Conservation (phyloP, 805 yeast species). For the Lipomyces spencermartinsiae region DNA sequence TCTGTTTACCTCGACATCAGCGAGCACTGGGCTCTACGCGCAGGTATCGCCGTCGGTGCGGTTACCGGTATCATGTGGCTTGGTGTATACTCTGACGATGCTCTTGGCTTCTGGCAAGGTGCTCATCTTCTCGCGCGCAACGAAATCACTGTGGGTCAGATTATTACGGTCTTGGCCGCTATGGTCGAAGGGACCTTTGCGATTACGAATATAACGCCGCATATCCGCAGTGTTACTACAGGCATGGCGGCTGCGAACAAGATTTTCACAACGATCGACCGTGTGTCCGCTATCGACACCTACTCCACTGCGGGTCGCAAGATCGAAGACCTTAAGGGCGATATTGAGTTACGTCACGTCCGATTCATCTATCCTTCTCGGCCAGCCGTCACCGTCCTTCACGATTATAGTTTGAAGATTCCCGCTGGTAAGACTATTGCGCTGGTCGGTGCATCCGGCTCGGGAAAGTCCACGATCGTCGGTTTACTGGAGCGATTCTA, state of each 20-base stretch:
- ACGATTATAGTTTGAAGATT: slow-evolving; percentile 43
- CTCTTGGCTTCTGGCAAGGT: slow-evolving; percentile 54
- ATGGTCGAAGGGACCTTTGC: slow-evolving; percentile 48
- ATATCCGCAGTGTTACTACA: slow-evolving; percentile 47
- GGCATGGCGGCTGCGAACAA: slow-evolving; percentile 51
- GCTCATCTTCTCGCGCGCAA: slow-evolving; percentile 48
- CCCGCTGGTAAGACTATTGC: slow-evolving; percentile 89
- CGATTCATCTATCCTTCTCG: slow-evolving; percentile 45
- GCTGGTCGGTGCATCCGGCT: slow-evolving; percentile 84
- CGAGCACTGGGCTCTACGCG: slow-evolving; percentile 36
- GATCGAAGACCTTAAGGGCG: slow-evolving; percentile 48
- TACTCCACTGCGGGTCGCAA: slow-evolving; percentile 38
- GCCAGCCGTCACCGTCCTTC: slow-evolving; percentile 43
- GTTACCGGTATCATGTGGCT: slow-evolving; percentile 52
- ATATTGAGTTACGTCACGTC: slow-evolving; percentile 42
- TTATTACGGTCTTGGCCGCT: slow-evolving; percentile 45
- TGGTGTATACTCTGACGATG: slow-evolving; percentile 49
- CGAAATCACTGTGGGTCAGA: slow-evolving; percentile 46
- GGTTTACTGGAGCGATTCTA: slow-evolving; percentile 65
- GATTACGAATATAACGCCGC: slow-evolving; percentile 52
- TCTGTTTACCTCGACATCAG: slow-evolving; percentile 35
- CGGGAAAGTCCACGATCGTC: slow-evolving; percentile 53
- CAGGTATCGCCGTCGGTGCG: slow-evolving; percentile 41
- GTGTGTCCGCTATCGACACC: slow-evolving; percentile 51
- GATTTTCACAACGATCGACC: slow-evolving; percentile 52